Percentiles rank a stretch among this genome's conserved stretches.
phyloP scores from a whole-genome alignment of 2,329 filamentous ascomycete genomes.

The Alternaria sp. region DNA sequence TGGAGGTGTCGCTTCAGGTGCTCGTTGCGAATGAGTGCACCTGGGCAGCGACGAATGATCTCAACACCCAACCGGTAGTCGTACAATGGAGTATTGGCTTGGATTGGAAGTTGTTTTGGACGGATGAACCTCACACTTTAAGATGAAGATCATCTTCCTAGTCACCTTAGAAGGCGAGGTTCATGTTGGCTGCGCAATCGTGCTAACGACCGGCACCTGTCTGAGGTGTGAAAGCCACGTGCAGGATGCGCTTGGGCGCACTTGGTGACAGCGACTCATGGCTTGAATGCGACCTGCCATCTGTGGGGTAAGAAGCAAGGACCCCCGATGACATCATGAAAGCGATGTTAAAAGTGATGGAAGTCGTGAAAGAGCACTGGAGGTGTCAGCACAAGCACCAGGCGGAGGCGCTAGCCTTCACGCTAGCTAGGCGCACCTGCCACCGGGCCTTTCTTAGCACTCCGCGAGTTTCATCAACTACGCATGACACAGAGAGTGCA shows the following conservation, averaged over 20 bases:
- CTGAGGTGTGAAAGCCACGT: not conserved
- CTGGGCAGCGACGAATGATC: not conserved
- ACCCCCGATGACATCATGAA: not conserved
- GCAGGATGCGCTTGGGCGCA: not conserved
- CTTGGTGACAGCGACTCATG: not conserved
- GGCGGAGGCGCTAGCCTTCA: not conserved
- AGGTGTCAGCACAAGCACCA: not conserved
- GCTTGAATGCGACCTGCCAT: not conserved
- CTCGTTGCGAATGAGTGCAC: not conserved
- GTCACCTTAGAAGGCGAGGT: not conserved
- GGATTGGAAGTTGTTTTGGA: accelerated
- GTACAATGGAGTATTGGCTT: not conserved
- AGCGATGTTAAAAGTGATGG: not conserved
- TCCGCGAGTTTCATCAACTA: not conserved
- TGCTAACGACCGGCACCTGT: not conserved
- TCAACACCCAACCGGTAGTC: not conserved
- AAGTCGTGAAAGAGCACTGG: not conserved
- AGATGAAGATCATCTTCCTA: not conserved
- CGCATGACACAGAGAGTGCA: not conserved
- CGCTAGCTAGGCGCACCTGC: not conserved
- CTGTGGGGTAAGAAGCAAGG: not conserved
- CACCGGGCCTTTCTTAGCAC: not conserved
- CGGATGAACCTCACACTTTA: not conserved
- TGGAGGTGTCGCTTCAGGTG: not conserved
- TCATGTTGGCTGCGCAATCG: not conserved